Conservation (phyloP, 106 monocot genomes). For the Chionographis japonica region DNA sequence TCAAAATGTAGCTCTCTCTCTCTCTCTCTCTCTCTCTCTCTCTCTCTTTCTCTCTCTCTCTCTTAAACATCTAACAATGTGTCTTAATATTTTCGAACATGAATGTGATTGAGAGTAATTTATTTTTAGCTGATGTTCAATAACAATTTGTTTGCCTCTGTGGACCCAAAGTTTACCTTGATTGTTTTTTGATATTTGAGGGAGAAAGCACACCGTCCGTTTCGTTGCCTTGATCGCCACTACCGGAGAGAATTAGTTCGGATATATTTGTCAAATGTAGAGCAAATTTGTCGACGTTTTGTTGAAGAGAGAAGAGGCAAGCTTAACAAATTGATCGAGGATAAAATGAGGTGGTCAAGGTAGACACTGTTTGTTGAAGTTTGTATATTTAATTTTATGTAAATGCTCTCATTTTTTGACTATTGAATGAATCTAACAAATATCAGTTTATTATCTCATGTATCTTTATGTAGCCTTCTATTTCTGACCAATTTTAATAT, state of each 20-base stretch:
- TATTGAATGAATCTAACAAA: too few relatives aligned
- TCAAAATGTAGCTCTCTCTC: too few relatives aligned
- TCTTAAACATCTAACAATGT: background rate
- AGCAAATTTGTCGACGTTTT: conserved; percentile 80
- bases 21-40: background rate
- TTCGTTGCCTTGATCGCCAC: conserved; percentile 87
- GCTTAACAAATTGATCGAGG: conserved; percentile 70
- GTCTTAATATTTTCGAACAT: background rate
- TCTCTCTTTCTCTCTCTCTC: background rate
- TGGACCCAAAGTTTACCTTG: conserved; percentile 13
- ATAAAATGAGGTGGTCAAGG: conserved; percentile 90
- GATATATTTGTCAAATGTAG: conserved; percentile 81
- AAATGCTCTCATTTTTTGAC: background rate
- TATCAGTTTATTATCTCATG: too few relatives aligned
- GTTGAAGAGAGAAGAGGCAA: conserved; percentile 76
- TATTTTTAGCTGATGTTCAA: background rate
- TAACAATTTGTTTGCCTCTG: background rate
- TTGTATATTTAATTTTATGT: background rate
- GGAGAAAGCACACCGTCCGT: conserved; percentile 84
- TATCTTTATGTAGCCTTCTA: too few relatives aligned
- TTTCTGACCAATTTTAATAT: background rate
- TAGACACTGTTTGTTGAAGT: conserved; percentile 3
- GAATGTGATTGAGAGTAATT: background rate
- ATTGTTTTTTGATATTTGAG: conserved; percentile 35
- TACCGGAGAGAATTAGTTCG: conserved; percentile 88